Evolutionary conservation across 805 yeast genomes (phyloP), one percentile per base, ranked within the genome.

Genomic region (Ogataea minuta): DNA sequence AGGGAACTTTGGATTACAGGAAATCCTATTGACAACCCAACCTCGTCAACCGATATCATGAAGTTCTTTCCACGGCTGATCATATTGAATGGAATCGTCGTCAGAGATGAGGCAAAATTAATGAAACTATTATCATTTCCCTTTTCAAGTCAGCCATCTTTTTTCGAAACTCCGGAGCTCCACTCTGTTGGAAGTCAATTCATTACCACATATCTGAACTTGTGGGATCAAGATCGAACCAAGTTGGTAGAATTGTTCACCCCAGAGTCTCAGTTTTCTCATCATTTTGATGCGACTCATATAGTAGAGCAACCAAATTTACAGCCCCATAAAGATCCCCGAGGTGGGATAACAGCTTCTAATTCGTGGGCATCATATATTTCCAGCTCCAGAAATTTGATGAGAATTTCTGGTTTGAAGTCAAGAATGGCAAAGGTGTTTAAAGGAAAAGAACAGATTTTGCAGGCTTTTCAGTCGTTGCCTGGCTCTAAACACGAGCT

Each of bases 401-500:
- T 79, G 24, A 72, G 81, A 45, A 78, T 86, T 2, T 69, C 76
- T 3, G 64, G 71, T 6, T 73, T 71, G 19, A 77, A 75, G 46
- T 61, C 79, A 2, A 73, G 91, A 43, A 62, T 68, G 51, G 60
- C 70, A 38, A 77, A 86, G 50, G 66, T 91, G 9, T 76, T 76
- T 10, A 61, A 68, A 24, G 99, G 99, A 3, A 81, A 71, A 17
- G 81, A 80, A 44, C 72, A 73, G 36, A 87, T 93, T 28, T 66
- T 61, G 37, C 74, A 70, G 38, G 53, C 72, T 4, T 89, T 91
- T 55, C 66, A 71, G 34, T 74, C 78, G 28, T 50, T 93, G 9
- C 99, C 99, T n/a, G 71, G 71, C 43, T 72, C 96, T 0, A 76
- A 77, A 48, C 99, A 93, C 61, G 76, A 74, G 39, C 64, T 91